Evolutionary conservation across 2,329 filamentous ascomycete species (phyloP).

Genomic region (Thermoascus crustaceus): DNA sequence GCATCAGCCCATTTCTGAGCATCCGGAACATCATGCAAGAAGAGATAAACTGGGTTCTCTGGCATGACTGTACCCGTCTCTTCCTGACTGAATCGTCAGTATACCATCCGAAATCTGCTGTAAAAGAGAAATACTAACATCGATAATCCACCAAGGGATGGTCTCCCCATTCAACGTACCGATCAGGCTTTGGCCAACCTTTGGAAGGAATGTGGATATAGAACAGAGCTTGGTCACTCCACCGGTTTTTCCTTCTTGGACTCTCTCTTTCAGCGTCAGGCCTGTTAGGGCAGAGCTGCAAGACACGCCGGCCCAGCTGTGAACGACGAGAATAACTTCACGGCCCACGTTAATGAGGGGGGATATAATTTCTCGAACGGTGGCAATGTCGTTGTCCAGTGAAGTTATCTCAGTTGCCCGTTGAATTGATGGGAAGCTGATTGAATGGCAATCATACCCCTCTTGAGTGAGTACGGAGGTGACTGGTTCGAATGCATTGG

Average conservation of each 20-base stretch:
- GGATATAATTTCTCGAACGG: constrained; percentile 24
- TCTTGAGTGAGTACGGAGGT: constrained; percentile 12
- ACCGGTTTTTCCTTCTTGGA: constrained; percentile 19
- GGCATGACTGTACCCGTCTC: constrained; percentile 17
- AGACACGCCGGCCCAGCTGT: constrained; percentile 31
- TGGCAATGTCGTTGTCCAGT: constrained; percentile 23
- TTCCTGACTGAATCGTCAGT: constrained; percentile 1
- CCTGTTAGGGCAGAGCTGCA: constrained; percentile 28
- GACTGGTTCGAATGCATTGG: constrained; percentile 20
- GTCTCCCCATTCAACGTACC: constrained; percentile 19
- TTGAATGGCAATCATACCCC: constrained; percentile 15
- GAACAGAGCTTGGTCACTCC: constrained; percentile 28
- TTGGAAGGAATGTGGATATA: constrained; percentile 27
- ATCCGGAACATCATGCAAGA: constrained; percentile 26
- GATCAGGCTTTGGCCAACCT: constrained; percentile 23
- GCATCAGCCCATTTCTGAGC: constrained; percentile 21
- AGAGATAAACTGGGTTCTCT: constrained; percentile 16
- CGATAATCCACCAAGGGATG: constrained; percentile 21
- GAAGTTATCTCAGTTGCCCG: constrained; percentile 14
- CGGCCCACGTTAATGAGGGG: constrained; percentile 20
- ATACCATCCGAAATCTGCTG: too few species aligned
- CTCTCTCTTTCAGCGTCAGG: constrained; percentile 17
- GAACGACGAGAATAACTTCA: constrained; percentile 23
- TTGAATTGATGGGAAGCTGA: constrained; percentile 23
- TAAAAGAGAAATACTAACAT: constrained; percentile 22